Percentiles rank a stretch among this genome's conserved stretches.
Evolutionary conservation across 2,329 filamentous ascomycete genomes (phyloP).

Genomic region (Ceratocystis harringtonii): DNA sequence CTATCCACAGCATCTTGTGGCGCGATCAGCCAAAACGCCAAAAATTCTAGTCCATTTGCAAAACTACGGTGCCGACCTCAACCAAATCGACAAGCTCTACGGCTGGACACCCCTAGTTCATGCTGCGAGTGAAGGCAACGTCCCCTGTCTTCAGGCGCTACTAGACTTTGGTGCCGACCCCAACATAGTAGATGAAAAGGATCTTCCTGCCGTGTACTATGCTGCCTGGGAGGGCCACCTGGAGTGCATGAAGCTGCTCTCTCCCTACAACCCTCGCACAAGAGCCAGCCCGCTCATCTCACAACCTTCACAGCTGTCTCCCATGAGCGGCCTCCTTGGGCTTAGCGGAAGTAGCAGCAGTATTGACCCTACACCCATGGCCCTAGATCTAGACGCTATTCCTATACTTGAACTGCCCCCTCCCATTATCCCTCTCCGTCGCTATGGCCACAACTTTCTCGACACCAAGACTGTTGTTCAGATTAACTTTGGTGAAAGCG

Average conservation of each 20-base stretch:
- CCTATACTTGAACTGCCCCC: slow-evolving; percentile 83
- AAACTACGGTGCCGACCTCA: slow-evolving; percentile 72
- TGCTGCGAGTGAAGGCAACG: slow-evolving; percentile 88
- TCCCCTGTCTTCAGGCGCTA: slow-evolving; percentile 69
- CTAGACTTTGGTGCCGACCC: slow-evolving; percentile 65
- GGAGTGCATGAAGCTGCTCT: slow-evolving; percentile 81
- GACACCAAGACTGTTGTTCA: slow-evolving; percentile 95
- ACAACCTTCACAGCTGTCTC: slow-evolving; percentile 25
- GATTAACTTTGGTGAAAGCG: slow-evolving; percentile 61
- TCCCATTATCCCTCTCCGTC: slow-evolving; percentile 83
- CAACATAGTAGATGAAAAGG: slow-evolving; percentile 78
- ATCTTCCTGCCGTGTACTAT: slow-evolving; percentile 90
- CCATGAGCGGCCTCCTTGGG: slow-evolving; percentile 28
- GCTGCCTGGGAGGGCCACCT: slow-evolving; percentile 95
- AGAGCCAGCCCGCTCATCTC: slow-evolving; percentile 31
- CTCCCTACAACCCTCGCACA: slow-evolving; percentile 37
- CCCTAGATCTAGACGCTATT: slow-evolving; percentile 72
- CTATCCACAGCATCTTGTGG: slow-evolving; percentile 93
- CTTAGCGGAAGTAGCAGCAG: slow-evolving; percentile 27
- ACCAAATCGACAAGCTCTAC: slow-evolving; percentile 90
- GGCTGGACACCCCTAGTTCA: slow-evolving; percentile 96
- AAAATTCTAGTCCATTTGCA: slow-evolving; percentile 67
- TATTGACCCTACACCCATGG: slow-evolving; percentile 43
- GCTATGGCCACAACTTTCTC: slow-evolving; percentile 96
- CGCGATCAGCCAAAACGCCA: slow-evolving; percentile 70